phyloP scores from a whole-genome alignment of 2,329 filamentous ascomycete species.

The Verticillium longisporum region DNA sequence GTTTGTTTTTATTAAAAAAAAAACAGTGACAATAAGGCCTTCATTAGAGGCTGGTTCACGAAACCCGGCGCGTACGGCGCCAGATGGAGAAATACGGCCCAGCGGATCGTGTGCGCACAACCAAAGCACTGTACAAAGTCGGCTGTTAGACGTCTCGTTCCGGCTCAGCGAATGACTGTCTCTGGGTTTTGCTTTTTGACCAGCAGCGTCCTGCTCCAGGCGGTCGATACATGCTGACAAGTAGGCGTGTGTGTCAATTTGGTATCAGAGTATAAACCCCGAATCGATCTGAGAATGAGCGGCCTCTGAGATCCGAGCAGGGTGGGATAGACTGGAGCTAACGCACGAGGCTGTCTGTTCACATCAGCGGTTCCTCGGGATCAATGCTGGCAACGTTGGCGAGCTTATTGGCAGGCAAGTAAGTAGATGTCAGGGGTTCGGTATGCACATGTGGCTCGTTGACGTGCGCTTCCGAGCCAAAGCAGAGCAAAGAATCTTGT shows the following conservation, averaged over 20 bases:
- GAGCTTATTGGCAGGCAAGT: background rate
- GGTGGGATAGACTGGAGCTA: background rate
- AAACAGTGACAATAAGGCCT: no score
- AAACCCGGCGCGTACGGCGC: background rate
- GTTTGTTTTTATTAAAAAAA: no score
- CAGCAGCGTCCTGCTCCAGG: no score
- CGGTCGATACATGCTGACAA: no score
- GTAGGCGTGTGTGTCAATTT: no score
- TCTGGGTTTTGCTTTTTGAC: background rate
- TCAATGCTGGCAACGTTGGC: background rate
- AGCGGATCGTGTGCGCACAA: background rate
- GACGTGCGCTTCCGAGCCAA: background rate
- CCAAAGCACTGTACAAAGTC: background rate
- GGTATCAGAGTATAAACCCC: background rate
- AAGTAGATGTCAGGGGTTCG: background rate
- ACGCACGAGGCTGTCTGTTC: background rate
- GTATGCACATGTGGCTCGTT: background rate
- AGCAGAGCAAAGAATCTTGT: background rate
- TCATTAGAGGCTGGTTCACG: no score
- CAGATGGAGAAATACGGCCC: background rate
- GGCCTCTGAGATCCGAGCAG: background rate
- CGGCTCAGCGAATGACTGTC: background rate
- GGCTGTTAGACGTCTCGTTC: no score
- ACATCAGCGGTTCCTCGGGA: background rate
- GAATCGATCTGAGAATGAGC: background rate